Evolutionary conservation across 2,329 filamentous ascomycete species (phyloP), one percentile per base, ranked within the genome.

Genomic region (Curvularia sp.): DNA sequence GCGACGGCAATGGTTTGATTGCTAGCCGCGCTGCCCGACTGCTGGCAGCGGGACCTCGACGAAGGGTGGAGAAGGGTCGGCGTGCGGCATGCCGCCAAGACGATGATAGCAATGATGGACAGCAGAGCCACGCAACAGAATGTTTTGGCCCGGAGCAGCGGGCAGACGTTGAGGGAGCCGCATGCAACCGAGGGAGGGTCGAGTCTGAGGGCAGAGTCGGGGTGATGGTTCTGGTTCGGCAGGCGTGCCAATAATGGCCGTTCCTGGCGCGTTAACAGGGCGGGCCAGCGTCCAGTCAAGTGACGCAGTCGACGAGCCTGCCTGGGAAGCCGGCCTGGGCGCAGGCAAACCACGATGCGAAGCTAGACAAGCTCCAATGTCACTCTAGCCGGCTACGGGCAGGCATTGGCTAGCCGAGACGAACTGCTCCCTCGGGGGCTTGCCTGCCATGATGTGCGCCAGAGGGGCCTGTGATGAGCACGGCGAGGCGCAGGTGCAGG

Each of bases 1-100:
- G 55, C 39, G 30, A 35, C 4, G 33, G 33, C 13, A 33, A 30
- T 22, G 43, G 31, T 41, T 55, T 52, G 42, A 55, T 57, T 55
- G 54, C 44, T 60, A 59, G 65, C 65, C 62, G 63, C 50, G 58
- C 57, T 55, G 59, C 38, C 49, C 56, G 52, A 56, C 43, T 30
- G 49, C 46, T 53, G 49, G 48, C 9, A 24, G 55, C 48, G 51
- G 49, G 30, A 48, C 47, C 38, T 56, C 55, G 55, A 48, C 31
- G 57, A 53, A 48, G 35, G 58, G 58, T 59, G 62, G 58, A 65
- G 59, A 62, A 57, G 58, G 55, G 57, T 56, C 55, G 57, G 60
- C 63, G 60, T 62, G 59, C 65, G 62, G 62, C 65, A 64, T 58
- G 58, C 22, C 58, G 67, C 67, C 67, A 69, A 69, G 65, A 51